Evolutionary conservation across 495 filamentous ascomycete genomes (phyloP).

Genomic region (Thermothielavioides terrestris): DNA sequence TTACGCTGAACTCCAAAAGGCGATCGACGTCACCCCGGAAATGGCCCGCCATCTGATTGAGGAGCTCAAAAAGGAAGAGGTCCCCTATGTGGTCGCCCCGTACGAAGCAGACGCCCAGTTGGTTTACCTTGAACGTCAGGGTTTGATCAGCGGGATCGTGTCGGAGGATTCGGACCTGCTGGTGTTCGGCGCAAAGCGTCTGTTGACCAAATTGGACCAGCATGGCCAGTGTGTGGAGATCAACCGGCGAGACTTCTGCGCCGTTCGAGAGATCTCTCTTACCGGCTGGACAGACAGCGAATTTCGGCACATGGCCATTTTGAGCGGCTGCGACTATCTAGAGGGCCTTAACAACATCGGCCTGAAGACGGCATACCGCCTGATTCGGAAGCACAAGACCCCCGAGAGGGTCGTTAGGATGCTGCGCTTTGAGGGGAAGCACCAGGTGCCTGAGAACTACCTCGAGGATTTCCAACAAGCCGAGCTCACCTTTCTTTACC

Average conservation of each 20-base stretch:
- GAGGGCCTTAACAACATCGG: conserved; percentile 75
- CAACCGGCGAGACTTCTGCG: conserved; percentile 75
- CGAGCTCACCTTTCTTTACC: conserved; percentile 86
- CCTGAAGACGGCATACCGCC: conserved; percentile 82
- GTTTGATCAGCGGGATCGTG: conserved; percentile 75
- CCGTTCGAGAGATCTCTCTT: conserved; percentile 77
- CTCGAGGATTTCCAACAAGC: conserved; percentile 70
- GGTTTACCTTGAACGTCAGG: conserved; percentile 81
- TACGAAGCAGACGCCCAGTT: conserved; percentile 98
- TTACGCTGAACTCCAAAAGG: conserved; percentile 82
- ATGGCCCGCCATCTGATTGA: conserved; percentile 93
- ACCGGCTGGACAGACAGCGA: conserved; percentile 87
- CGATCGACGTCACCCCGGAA: conserved; percentile 88
- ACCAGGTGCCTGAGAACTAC: conserved; percentile 69
- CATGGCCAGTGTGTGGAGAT: conserved; percentile 91
- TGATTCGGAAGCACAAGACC: conserved; percentile 80
- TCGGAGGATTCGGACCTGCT: conserved; percentile 96
- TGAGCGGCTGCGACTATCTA: conserved; percentile 98
- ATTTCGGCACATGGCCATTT: conserved; percentile 90
- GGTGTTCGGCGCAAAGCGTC: conserved; percentile 83
- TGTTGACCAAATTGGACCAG: conserved; percentile 91
- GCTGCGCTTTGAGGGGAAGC: conserved; percentile 80
- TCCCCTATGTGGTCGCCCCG: conserved; percentile 88
- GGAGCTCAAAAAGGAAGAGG: conserved; percentile 66
- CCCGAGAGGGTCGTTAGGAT: conserved; percentile 74